A percentile compares a stretch with the other conserved stretches of the same genome.
Evolutionary conservation across 2,329 filamentous ascomycete species (phyloP).

Genomic region (Fusarium hainanense): DNA sequence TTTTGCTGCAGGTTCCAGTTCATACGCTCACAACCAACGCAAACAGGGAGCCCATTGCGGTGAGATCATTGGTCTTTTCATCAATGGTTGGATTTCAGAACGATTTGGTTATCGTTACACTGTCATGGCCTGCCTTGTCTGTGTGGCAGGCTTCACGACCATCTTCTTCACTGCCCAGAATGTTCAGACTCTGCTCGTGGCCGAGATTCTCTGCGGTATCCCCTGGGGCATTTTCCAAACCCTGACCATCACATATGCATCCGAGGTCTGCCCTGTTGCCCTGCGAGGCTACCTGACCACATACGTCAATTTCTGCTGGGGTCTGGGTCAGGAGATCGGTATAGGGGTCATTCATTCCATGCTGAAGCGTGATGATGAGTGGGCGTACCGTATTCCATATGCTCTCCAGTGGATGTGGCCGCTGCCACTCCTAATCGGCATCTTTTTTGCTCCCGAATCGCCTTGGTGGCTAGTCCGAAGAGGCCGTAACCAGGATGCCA

Average conservation of each 20-base stretch:
- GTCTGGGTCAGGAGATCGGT: slow-evolving; percentile 77
- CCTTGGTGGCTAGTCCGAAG: slow-evolving; percentile 82
- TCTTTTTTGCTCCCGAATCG: slow-evolving; percentile 75
- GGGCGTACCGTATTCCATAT: slow-evolving; percentile 77
- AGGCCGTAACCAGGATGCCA: slow-evolving; percentile 72
- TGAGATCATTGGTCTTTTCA: slow-evolving; percentile 73
- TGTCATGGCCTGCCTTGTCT: slow-evolving; percentile 67
- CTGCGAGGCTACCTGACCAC: slow-evolving; percentile 78
- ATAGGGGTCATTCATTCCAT: slow-evolving; percentile 79
- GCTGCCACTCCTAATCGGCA: slow-evolving; percentile 71
- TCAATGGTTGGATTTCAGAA: slow-evolving; percentile 74
- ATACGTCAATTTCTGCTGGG: slow-evolving; percentile 83
- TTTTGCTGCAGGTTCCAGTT: background rate
- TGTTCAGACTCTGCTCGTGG: slow-evolving; percentile 67
- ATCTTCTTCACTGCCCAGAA: slow-evolving; percentile 74
- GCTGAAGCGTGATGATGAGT: slow-evolving; percentile 72
- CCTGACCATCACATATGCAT: slow-evolving; percentile 73
- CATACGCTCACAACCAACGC: slow-evolving; percentile 39
- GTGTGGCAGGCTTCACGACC: slow-evolving; percentile 67
- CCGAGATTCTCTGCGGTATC: slow-evolving; percentile 72
- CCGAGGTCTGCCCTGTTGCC: slow-evolving; percentile 78
- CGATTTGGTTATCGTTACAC: slow-evolving; percentile 75
- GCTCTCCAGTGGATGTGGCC: slow-evolving; percentile 85
- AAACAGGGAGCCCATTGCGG: slow-evolving; percentile 65
- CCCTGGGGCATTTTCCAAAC: slow-evolving; percentile 71